Evolutionary conservation across 257 asterid species (phyloP).

Genomic region (Salvia rosmarinus): DNA sequence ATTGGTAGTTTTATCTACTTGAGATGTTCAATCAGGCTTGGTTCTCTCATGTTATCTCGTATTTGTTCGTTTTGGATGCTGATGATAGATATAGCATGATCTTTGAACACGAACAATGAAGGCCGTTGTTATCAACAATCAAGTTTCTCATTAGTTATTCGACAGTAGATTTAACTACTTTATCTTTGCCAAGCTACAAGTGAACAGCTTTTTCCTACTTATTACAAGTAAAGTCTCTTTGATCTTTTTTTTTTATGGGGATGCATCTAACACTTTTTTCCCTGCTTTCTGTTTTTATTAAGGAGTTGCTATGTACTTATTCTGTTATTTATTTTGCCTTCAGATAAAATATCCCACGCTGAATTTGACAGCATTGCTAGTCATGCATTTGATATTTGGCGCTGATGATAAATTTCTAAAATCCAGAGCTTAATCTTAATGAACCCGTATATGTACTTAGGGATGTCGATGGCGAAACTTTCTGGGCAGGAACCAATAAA

Average conservation of each 20-base stretch:
- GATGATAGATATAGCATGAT: constrained; percentile 23
- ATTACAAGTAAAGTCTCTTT: not conserved
- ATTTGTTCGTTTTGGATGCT: constrained; percentile 12
- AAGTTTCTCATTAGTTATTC: not conserved
- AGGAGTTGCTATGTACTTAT: no score
- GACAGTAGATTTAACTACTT: not conserved
- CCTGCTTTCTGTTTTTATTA: no score
- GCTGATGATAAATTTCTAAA: no score
- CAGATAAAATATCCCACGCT: no score
- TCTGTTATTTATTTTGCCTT: not conserved
- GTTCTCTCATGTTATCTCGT: not conserved
- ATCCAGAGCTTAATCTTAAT: no score
- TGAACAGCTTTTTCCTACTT: not conserved
- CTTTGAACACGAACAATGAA: constrained; percentile 7
- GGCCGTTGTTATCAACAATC: not conserved
- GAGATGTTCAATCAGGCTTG: constrained; percentile 18
- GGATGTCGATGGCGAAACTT: no score
- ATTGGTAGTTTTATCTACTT: constrained; percentile 7
- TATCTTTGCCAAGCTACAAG: not conserved
- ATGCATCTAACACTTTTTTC: no score
- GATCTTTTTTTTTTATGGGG: not conserved
- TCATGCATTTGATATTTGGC: no score
- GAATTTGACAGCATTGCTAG: no score
- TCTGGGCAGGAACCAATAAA: no score
- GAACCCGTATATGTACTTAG: no score